Evolutionary conservation across 768 basidiomycete genomes (phyloP).

Genomic region (Rhodotorula babjevae): DNA sequence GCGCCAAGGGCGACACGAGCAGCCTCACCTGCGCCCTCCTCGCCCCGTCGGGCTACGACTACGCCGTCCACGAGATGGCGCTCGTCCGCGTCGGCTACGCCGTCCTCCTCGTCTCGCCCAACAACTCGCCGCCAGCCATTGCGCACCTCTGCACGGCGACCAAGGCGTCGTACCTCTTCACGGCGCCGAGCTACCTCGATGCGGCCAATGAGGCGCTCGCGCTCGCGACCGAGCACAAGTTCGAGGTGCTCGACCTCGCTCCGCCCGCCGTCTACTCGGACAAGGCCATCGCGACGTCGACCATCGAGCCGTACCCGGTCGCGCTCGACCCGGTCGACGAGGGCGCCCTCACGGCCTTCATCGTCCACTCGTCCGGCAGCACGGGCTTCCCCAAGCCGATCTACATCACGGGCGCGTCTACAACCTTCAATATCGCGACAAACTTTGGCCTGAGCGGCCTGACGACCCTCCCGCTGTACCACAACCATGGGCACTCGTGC

Average conservation of each 20-base stretch:
- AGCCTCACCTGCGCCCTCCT: slow-evolving; percentile 6
- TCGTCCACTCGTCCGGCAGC: slow-evolving; percentile 54
- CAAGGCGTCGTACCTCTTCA: slow-evolving; percentile 50
- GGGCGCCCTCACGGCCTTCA: slow-evolving; percentile 46
- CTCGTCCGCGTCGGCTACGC: slow-evolving; percentile 28
- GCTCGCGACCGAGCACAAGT: not conserved
- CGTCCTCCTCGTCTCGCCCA: slow-evolving; percentile 16
- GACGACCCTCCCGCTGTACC: slow-evolving; percentile 54
- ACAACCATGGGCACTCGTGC: slow-evolving; percentile 46
- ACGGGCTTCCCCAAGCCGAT: slow-evolving; percentile 54
- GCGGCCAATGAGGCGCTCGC: not conserved
- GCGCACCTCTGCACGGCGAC: slow-evolving; percentile 53
- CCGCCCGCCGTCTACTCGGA: not conserved
- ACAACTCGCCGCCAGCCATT: slow-evolving; percentile 54
- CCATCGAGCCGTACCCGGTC: not conserved
- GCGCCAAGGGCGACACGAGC: not conserved
- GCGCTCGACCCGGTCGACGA: slow-evolving; percentile 48
- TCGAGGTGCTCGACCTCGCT: not conserved
- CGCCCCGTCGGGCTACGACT: slow-evolving; percentile 3
- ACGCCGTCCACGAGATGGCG: slow-evolving; percentile 20
- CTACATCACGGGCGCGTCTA: slow-evolving; percentile 36
- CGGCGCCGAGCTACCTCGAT: slow-evolving; percentile 12
- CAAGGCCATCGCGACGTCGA: not conserved
- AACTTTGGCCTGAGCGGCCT: slow-evolving; percentile 49
- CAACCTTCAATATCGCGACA: slow-evolving; percentile 47